A percentile compares a stretch with the other conserved stretches of the same genome.
phyloP scores from a whole-genome alignment of 345 rosid genomes.

The Citrus cavaleriei region DNA sequence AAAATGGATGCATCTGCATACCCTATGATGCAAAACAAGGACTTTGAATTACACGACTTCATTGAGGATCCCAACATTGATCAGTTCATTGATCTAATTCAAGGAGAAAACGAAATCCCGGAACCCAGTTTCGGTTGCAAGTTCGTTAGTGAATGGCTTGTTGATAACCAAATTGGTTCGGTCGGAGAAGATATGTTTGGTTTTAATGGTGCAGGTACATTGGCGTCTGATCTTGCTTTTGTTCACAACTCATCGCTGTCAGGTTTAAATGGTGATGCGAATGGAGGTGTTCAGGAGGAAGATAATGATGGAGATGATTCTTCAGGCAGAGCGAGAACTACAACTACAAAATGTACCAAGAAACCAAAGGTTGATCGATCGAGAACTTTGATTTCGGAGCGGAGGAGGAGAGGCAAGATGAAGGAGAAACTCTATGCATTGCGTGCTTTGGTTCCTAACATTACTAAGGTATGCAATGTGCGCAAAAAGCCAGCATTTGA shows the following conservation, averaged over 20 bases:
- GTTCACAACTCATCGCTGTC: conserved; percentile 29
- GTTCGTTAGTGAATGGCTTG: conserved; percentile 28
- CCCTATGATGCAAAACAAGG: conserved; percentile 23
- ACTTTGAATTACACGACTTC: conserved; percentile 48
- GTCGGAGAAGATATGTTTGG: conserved; percentile 21
- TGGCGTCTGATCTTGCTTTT: conserved; percentile 29
- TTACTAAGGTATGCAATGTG: conserved; percentile 58
- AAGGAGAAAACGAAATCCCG: conserved; percentile 41
- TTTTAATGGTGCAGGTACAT: conserved; percentile 5
- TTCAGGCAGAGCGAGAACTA: conserved; percentile 43
- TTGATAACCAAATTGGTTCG: conserved; percentile 25
- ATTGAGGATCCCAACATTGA: conserved; percentile 48
- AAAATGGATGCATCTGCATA: conserved; percentile 13
- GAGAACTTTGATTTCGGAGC: conserved; percentile 70
- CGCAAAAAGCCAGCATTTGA: neutral
- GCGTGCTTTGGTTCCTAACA: conserved; percentile 85
- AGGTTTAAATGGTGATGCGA: conserved; percentile 33
- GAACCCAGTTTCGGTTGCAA: conserved; percentile 28
- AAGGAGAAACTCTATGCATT: conserved; percentile 86
- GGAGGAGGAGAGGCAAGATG: conserved; percentile 71
- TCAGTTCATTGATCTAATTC: conserved; percentile 51
- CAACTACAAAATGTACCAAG: conserved; percentile 23
- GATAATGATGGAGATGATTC: conserved; percentile 47
- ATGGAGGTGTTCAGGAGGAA: conserved; percentile 20
- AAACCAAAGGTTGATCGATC: conserved; percentile 56